Evolutionary conservation across 331 rosid species (phyloP).

Genomic region (Pyracantha coccinea): DNA sequence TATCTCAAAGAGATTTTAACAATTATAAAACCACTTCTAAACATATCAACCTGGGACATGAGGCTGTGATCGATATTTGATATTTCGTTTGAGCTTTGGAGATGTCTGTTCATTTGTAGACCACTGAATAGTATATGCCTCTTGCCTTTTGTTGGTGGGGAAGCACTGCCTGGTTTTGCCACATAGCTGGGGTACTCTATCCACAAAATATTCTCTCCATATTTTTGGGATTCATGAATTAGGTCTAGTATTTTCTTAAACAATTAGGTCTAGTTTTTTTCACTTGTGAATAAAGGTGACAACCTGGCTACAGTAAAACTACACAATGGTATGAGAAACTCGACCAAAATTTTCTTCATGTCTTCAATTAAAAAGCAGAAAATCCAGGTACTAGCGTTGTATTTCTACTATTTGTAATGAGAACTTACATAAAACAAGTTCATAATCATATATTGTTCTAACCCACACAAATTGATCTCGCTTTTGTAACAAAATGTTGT

Average conservation of each 20-base stretch:
- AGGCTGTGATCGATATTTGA: background rate
- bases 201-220: background rate
- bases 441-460: too few relatives aligned
- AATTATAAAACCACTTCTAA: too few relatives aligned
- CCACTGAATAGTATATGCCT: background rate
- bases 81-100: background rate
- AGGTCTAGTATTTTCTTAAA: too few relatives aligned
- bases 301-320: background rate
- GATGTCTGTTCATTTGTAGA: background rate
- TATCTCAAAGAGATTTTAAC: too few relatives aligned
- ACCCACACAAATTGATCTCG: too few relatives aligned
- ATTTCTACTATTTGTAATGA: too few relatives aligned
- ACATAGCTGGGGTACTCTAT: background rate
- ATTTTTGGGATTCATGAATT: background rate
- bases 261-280: background rate
- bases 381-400: background rate
- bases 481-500: background rate
- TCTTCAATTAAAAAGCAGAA: background rate
- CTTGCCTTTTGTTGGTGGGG: background rate
- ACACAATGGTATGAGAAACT: too few relatives aligned
- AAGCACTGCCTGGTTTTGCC: background rate
- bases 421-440: too few relatives aligned
- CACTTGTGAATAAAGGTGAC: background rate
- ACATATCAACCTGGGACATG: background rate
- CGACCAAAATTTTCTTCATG: background rate